A percentile compares a stretch with the other conserved stretches of the same genome.
Evolutionary conservation across 148 eudicot genomes (phyloP).

Genomic region (Camellia sinensis): DNA sequence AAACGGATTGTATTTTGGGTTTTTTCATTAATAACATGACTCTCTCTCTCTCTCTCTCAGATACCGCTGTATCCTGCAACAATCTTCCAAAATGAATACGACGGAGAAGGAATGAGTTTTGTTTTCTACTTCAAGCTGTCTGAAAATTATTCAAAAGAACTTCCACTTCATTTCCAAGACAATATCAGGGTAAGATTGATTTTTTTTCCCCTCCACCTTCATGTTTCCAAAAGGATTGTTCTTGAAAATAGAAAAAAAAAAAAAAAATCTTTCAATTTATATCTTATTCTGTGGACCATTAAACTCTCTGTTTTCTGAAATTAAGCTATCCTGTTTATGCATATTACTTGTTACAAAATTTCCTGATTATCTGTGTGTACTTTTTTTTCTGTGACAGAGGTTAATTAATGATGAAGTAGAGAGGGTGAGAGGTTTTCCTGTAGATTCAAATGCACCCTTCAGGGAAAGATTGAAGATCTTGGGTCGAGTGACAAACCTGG

Average conservation of each 20-base stretch:
- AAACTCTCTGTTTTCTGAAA: neutral
- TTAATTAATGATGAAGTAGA: constrained; percentile 81
- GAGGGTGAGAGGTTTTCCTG: constrained; percentile 59
- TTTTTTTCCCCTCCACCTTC: neutral
- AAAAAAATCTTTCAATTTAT: neutral
- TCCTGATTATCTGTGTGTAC: neutral
- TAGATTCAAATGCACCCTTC: constrained; percentile 58
- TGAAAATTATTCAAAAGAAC: constrained; percentile 63
- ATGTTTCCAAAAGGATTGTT: neutral
- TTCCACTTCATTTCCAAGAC: constrained; percentile 77
- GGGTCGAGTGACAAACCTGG: constrained; percentile 71
- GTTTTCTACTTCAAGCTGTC: constrained; percentile 82
- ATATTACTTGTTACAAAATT: neutral
- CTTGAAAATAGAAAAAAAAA: neutral
- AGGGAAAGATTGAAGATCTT: constrained; percentile 89
- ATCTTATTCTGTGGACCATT: neutral
- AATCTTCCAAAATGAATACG: constrained; percentile 69
- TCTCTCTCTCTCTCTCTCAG: constrained; percentile 28
- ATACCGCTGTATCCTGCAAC: constrained; percentile 83
- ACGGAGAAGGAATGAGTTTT: constrained; percentile 84
- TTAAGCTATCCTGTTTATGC: neutral
- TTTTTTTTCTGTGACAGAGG: constrained; percentile 38
- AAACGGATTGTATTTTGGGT: neutral
- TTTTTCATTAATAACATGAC: neutral
- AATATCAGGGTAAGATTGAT: constrained; percentile 62